These are phyloP conservation scores for carrot (Daucus carota) DNA, from an alignment of 129 eudicot genomes.

Conservation along the genomic window DNA sequence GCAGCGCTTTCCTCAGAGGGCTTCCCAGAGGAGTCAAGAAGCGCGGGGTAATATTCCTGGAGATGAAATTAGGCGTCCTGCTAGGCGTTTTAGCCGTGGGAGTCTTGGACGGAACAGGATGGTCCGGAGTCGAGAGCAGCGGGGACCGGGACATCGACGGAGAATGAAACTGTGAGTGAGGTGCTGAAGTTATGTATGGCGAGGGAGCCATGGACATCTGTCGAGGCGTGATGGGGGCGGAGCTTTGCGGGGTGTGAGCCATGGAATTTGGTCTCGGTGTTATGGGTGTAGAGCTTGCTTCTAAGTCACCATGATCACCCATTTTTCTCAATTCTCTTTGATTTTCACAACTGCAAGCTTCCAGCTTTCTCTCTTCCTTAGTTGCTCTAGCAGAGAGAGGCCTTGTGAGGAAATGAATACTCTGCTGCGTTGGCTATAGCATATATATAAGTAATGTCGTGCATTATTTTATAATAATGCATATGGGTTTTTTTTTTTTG, in stretches of 20 bases:
- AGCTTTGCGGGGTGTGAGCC: neutral
- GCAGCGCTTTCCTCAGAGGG: slow-evolving; percentile 13
- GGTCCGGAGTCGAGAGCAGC: neutral
- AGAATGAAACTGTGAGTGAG: slow-evolving; percentile 10
- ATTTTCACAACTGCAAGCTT: neutral
- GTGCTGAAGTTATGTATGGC: slow-evolving; percentile 14
- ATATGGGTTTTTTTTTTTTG: neutral
- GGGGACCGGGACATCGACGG: slow-evolving; percentile 15
- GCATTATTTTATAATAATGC: too few relatives aligned
- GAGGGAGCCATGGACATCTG: slow-evolving; percentile 2
- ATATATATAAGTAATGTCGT: neutral
- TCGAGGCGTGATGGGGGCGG: slow-evolving; percentile 15
- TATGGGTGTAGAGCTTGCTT: slow-evolving; percentile 1
- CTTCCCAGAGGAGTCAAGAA: slow-evolving; percentile 17
- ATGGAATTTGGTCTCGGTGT: neutral
- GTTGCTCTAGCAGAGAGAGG: neutral
- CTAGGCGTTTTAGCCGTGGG: neutral
- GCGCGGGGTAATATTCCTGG: slow-evolving; percentile 4
- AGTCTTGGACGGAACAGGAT: neutral
- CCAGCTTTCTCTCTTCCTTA: neutral
- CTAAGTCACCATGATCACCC: slow-evolving; percentile 11
- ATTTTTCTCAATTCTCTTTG: neutral
- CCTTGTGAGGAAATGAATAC: neutral
- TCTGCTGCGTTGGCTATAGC: neutral
- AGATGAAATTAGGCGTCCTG: slow-evolving; percentile 1